Percentiles rank a stretch among this genome's conserved stretches.
Conservation (phyloP, 306 rosid species). For the Castanea sativa region DNA sequence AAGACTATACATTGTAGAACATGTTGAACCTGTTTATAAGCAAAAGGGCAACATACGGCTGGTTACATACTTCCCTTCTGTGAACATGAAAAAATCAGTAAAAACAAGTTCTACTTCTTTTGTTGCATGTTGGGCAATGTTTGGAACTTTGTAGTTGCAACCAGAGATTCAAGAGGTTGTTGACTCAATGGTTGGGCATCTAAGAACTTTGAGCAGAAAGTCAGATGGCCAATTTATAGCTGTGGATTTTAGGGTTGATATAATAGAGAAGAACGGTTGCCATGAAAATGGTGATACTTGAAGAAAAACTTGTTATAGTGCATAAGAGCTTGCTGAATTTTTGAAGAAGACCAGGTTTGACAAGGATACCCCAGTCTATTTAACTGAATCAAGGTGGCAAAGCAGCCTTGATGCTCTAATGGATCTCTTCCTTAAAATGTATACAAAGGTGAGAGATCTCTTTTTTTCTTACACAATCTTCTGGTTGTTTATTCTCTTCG, state of each 20-base stretch:
- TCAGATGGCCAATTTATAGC: conserved; percentile 78
- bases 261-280: conserved; percentile 76
- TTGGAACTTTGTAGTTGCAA: conserved; percentile 81
- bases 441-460: conserved; percentile 61
- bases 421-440: conserved; percentile 86
- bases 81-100: conserved; percentile 74
- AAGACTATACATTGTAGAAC: conserved; percentile 77
- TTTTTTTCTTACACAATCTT: conserved; percentile 1
- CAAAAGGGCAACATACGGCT: conserved; percentile 72
- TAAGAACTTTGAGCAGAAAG: conserved; percentile 77
- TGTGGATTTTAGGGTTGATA: conserved; percentile 79
- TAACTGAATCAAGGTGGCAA: conserved; percentile 93
- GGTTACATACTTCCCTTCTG: conserved; percentile 88
- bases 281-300: conserved; percentile 60
- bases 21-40: conserved; percentile 72
- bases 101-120: conserved; percentile 53
- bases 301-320: conserved; percentile 71
- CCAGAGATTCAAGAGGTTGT: conserved; percentile 71
- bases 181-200: conserved; percentile 75
- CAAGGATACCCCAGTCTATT: conserved; percentile 84
- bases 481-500: neutral
- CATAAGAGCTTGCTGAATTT: conserved; percentile 74
- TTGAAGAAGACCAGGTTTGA: conserved; percentile 72
- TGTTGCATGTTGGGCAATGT: conserved; percentile 85
- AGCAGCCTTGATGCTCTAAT: conserved; percentile 78